phyloP scores from a whole-genome alignment of 805 yeast genomes.

The Starmerella bombicola region DNA sequence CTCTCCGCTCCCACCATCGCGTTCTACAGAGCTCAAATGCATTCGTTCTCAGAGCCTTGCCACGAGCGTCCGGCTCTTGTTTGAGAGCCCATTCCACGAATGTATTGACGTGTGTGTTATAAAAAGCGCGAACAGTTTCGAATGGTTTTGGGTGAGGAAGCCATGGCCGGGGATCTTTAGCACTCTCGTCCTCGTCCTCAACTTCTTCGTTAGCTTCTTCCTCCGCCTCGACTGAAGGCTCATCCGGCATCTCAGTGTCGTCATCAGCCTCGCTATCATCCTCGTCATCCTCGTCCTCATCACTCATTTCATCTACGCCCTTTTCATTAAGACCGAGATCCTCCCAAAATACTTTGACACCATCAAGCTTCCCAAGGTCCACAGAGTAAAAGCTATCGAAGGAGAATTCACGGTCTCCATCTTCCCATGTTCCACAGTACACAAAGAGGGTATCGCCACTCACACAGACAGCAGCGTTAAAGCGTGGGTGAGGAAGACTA shows the following conservation, averaged over 20 bases:
- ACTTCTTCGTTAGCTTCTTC: slow-evolving; percentile 59
- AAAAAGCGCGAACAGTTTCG: slow-evolving; percentile 71
- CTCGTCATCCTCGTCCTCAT: slow-evolving; percentile 54
- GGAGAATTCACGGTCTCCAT: slow-evolving; percentile 71
- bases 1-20: slow-evolving; percentile 98
- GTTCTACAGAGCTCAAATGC: slow-evolving; percentile 86
- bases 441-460: slow-evolving; percentile 73
- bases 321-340: slow-evolving; percentile 41
- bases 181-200: slow-evolving; percentile 47
- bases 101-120: slow-evolving; percentile 70
- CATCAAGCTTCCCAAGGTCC: slow-evolving; percentile 77
- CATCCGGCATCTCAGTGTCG: slow-evolving; percentile 36
- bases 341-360: slow-evolving; percentile 83
- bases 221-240: slow-evolving; percentile 35
- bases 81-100: slow-evolving; percentile 91
- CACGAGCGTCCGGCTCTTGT: slow-evolving; percentile 70
- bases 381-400: slow-evolving; percentile 78
- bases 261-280: slow-evolving; percentile 44
- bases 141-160: slow-evolving; percentile 93
- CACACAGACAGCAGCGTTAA: slow-evolving; percentile 75
- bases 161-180: slow-evolving; percentile 91
- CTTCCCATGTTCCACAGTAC: slow-evolving; percentile 83
- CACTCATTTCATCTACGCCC: slow-evolving; percentile 32
- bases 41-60: slow-evolving; percentile 76
- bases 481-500: slow-evolving; percentile 75